Evolutionary conservation across 257 asterid genomes (phyloP), one percentile per base, ranked within the genome.

Genomic region (Nicotiana obtusifolia): DNA sequence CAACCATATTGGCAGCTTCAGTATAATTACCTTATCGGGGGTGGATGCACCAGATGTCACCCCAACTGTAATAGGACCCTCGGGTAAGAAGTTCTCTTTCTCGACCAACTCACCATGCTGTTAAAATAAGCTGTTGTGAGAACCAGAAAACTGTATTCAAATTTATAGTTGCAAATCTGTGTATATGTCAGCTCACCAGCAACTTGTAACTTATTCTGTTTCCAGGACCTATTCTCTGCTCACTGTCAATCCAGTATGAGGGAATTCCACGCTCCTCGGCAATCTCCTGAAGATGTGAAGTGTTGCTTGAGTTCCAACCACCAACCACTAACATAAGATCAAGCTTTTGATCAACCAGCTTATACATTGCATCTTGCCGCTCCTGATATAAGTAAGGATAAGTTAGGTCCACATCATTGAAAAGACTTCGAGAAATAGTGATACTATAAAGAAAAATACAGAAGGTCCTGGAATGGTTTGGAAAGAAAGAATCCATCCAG

Each of bases 251-350:
- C 99, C 99, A 96, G 82, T 93, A 96, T 15, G 99, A 96, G 78
- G 99, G 98, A 82, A 96, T 96, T 81, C 92, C 97, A 37, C 92
- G 97, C 41, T 85, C 92, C 90, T 96, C 99, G 11, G 98, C 91
- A 62, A 96, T 96, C 89, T 96, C 99, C 87, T 93, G 99, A 64
- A 96, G 91, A 83, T 94, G 99, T 5, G 99, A 94, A 67, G 99
- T 94, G 95, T 96, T 96, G 87, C 99, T 96, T 19, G 99, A 94
- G 97, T 96, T 94, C 98, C 98, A 96, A 26, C 99, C 99, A 16
- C 99, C 99, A 82, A 96, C 86, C 30, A 96, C 99, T 82, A 96
- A 90, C 82, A 96, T 94, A 37, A 96, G 97, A 90, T 96, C 99
- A 15, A 92, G 10, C 80, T 91, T 69, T 76, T 94, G 82, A 2